Base-by-base conservation (phyloP, 495 filamentous ascomycete species). In the Penicillium psychrofluorescens region DNA sequence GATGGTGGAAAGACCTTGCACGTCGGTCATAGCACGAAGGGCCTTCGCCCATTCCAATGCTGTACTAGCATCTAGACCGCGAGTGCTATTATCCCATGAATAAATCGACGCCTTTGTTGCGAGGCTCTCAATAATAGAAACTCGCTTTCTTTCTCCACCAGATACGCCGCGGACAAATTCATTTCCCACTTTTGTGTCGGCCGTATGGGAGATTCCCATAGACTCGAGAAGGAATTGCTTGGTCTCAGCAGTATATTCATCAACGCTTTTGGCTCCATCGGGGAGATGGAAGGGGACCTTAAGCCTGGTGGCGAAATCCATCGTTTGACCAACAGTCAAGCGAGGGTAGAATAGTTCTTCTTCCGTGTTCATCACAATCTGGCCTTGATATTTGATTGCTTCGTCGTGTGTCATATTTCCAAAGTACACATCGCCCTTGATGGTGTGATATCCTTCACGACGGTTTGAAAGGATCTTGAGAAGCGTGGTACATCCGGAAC, bases 61-160 rank as follows among this genome's bases (percentile, higher is more conserved):
- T 1, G 78, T 83, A 13, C 62, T 72, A 6, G 77, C 77, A 51
- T 84, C 81, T 1, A 84, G 64, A 12, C 81, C 81, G 39, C 71
- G 66, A 2, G 80, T 83, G 16, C 65, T 68, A 48, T 85, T 83
- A 44, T 84, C 80, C 71, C 78, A 84, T 50, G 72, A 77, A 13
- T 76, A 75, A 2, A 85, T 71, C 0, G 76, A 77, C 14, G 70
- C 74, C 45, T 77, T 76, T 2, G 78, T 74, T 2, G 80, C 78
- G 14, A 85, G 51, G 2, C 75, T 80, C 52, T 86, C 83, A 1
- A 80, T 75, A 57, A 85, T 84, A 0, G 77, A 81, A 1, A 85
- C 79, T 39, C 80, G 79, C 56, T 86, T 86, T 38, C 88, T 79
- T 62, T 95, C 88, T 35, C 88, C 88, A 33, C 88, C 88, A 4